Conservation (phyloP, 805 yeast genomes). For the Candida sithepensis region DNA sequence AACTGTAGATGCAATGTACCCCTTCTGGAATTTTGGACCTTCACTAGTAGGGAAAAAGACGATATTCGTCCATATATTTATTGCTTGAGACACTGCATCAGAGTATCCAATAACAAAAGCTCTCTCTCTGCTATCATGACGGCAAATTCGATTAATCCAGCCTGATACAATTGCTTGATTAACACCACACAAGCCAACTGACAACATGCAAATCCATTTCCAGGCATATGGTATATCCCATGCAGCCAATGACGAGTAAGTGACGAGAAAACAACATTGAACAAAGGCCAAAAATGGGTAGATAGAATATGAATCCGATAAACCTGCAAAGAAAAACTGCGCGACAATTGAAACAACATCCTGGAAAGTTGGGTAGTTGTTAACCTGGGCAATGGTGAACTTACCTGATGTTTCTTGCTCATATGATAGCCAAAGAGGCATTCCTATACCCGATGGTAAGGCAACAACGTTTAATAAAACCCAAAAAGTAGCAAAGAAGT, state of each 20-base stretch:
- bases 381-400: conserved; percentile 33
- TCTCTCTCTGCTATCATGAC: conserved; percentile 58
- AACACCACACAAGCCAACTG: conserved; percentile 33
- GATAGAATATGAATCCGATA: conserved; percentile 35
- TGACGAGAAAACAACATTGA: conserved; percentile 32
- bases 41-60: conserved; percentile 38
- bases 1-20: conserved; percentile 34
- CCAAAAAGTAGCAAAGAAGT: conserved; percentile 51
- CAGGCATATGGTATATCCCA: conserved; percentile 40
- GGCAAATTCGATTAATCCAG: conserved; percentile 36
- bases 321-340: conserved; percentile 36
- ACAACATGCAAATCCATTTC: conserved; percentile 37
- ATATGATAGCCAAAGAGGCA: conserved; percentile 37
- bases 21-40: conserved; percentile 38
- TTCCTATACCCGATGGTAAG: conserved; percentile 37
- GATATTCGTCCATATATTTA: conserved; percentile 44
- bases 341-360: conserved; percentile 39
- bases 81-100: conserved; percentile 37
- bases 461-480: conserved; percentile 37
- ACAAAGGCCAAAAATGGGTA: conserved; percentile 33
- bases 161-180: conserved; percentile 41
- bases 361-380: conserved; percentile 40
- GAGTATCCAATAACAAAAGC: conserved; percentile 51
- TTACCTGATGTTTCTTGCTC: conserved; percentile 20
- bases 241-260: conserved; percentile 36